Evolutionary conservation across 2,329 filamentous ascomycete genomes (phyloP).

Genomic region (Tolypocladium cylindrosporum): DNA sequence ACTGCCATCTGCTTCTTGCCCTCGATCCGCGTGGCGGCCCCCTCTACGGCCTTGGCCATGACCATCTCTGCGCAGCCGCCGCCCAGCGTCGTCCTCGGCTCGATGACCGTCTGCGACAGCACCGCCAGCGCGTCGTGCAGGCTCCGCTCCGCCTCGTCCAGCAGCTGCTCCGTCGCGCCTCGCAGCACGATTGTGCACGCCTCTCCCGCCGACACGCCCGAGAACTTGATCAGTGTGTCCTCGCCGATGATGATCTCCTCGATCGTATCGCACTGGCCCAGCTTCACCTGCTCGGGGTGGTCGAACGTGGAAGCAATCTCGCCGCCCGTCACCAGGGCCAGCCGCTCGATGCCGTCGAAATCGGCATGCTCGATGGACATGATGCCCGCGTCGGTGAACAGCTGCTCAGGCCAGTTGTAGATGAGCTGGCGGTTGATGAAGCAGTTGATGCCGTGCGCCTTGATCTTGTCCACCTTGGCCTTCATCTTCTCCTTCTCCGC

Average conservation of each 20-base stretch:
- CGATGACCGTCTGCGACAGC: slow-evolving; percentile 89
- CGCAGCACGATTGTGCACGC: slow-evolving; percentile 96
- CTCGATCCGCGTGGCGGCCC: slow-evolving; percentile 83
- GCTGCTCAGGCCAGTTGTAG: slow-evolving; percentile 99
- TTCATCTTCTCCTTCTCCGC: slow-evolving; percentile 99
- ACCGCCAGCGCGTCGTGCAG: slow-evolving; percentile 94
- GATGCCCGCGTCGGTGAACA: slow-evolving; percentile 95
- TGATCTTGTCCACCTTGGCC: slow-evolving; percentile 97
- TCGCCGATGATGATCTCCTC: slow-evolving; percentile 98
- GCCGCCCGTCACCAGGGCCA: slow-evolving; percentile 90
- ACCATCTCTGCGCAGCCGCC: slow-evolving; percentile 97
- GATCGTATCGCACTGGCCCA: slow-evolving; percentile 89
- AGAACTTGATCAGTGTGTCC: slow-evolving; percentile 95
- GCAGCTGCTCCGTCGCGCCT: slow-evolving; percentile 89
- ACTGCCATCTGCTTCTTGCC: slow-evolving; percentile 96
- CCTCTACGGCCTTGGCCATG: slow-evolving; percentile 97
- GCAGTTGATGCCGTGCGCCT: slow-evolving; percentile 97
- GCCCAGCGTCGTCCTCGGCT: slow-evolving; percentile 87
- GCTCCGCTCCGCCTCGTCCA: slow-evolving; percentile 93
- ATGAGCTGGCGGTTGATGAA: slow-evolving; percentile 99
- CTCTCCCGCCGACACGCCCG: slow-evolving; percentile 83
- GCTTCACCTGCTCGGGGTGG: slow-evolving; percentile 92
- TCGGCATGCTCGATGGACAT: slow-evolving; percentile 98
- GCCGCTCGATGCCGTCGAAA: slow-evolving; percentile 92
- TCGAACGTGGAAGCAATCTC: slow-evolving; percentile 98